Percentiles rank a stretch among this genome's conserved stretches.
These are phyloP conservation scores for Trichoderma brevicompactum DNA, from an alignment of 2,329 filamentous ascomycete species.

Conservation along the genomic window DNA sequence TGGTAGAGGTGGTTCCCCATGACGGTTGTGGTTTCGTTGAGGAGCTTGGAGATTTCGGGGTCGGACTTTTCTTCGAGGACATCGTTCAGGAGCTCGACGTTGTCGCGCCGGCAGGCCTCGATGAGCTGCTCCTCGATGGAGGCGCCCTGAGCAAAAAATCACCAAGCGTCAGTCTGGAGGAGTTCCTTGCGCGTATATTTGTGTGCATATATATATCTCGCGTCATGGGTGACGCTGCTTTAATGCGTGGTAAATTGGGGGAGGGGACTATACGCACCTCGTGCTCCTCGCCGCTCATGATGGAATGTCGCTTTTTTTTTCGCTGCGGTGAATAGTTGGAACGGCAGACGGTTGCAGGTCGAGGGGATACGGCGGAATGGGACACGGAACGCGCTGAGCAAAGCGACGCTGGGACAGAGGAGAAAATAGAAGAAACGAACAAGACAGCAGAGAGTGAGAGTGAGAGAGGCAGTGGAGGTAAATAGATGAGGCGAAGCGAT, in stretches of 20 bases:
- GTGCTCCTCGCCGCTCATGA: slow-evolving; percentile 33
- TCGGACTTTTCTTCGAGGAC: slow-evolving; percentile 67
- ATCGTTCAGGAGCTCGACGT: slow-evolving; percentile 80
- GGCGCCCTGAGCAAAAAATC: slow-evolving; percentile 66
- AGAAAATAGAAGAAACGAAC: neutral
- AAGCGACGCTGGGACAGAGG: neutral
- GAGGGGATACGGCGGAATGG: neutral
- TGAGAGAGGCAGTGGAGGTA: neutral
- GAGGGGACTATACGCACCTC: slow-evolving; percentile 29
- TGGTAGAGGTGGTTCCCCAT: slow-evolving; percentile 90
- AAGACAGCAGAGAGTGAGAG: neutral
- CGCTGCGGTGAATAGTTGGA: neutral
- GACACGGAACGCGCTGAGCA: neutral
- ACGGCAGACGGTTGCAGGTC: neutral
- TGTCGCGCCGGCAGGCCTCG: slow-evolving; percentile 92
- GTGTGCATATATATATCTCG: neutral
- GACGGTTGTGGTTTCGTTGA: slow-evolving; percentile 84
- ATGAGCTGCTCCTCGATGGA: slow-evolving; percentile 83
- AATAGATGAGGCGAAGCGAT: slow-evolving; percentile 20
- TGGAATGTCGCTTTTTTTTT: neutral
- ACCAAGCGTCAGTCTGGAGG: neutral
- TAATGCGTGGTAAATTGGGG: slow-evolving; percentile 6
- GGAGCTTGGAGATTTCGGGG: slow-evolving; percentile 71
- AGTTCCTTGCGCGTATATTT: neutral
- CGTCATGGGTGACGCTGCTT: neutral